Evolutionary conservation across 2,329 filamentous ascomycete species (phyloP), one percentile per base, ranked within the genome.

Genomic region (Colletotrichum musae): DNA sequence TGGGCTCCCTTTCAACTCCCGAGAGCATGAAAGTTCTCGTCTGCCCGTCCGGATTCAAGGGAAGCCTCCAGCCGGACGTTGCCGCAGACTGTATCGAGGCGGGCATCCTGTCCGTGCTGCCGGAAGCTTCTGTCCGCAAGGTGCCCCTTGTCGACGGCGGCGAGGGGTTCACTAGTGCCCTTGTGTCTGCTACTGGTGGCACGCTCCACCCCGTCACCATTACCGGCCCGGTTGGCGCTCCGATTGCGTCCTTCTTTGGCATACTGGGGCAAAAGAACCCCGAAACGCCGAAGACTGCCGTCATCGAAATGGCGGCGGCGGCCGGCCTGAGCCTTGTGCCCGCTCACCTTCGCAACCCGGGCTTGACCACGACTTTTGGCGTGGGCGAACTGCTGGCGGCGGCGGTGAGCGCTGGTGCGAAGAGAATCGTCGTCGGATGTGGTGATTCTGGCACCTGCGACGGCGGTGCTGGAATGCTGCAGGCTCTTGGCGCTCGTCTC

Each of bases 381-480:
- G 85, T 88, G 4, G 86, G 86, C 2, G 77, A 87, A 71, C 76
- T 87, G 9, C 81, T 88, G 15, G 72, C 75, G 3, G 80, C 81
- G 13, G 85, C 85, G 2, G 74, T 87, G 4, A 81, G 85, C 60
- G 77, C 79, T 57, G 85, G 85, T 1, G 83, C 79, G 9, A 76
- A 76, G 9, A 80, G 80, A 7, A 84, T 88, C 54, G 77, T 88
- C 7, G 75, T 88, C 24, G 86, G 86, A 1, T 87, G 85, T 71
- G 86, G 85, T 43, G 86, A 88, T 72, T 87, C 85, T 3, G 86
- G 85, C 5, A 87, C 85, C 5, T 86, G 84, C 45, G 86, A 87
- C 68, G 86, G 84, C 6, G 86, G 85, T 15, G 82, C 83, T 0
- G 86, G 86, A 15, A 87, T 88, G 85, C 81, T 86, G 9, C 85